Base-by-base conservation (phyloP, 345 rosid genomes). In the Camelina neglecta region DNA sequence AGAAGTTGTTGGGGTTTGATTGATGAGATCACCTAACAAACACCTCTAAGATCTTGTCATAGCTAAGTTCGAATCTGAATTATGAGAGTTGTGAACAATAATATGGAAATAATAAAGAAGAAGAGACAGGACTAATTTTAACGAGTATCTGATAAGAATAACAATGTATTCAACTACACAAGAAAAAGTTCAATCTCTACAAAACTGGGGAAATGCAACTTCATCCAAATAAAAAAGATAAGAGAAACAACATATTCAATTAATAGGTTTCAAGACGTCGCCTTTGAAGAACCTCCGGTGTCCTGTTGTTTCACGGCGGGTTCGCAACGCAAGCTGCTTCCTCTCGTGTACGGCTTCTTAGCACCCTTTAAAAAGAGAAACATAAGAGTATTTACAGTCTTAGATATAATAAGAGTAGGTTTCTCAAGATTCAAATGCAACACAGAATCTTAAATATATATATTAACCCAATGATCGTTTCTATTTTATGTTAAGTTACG, bases 291-390 rank as follows among this genome's bases (percentile, higher is more conserved):
- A 54, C 57, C 73, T 60, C 70, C 81, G 0, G 65, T 61, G 57
- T 65, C 67, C 2, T 57, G 12, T 65, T 57, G 12, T 65, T 71
- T 71, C 68, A 77, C 81, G n/a, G 54, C 11, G 11, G 80, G 6
- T 67, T 94, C 95, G 1, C 51, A 88, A 45, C 92, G 95, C 70
- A 89, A 81, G 81, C 98, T 94, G 84, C 86, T 86, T 73, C 83
- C 96, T 84, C 96, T 84, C 2, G 68, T 81, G 81, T 88, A 90
- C 12, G 84, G 85, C 67, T 85, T 73, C 80, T 94, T 89, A 60
- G 95, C 97, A 79, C 93, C 97, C 97, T 94, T 85, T 84, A 0
- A 65, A 55, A n/a, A 3, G 23, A 62, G 1, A 45, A n/a, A 57
- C 31, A 57, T 1, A 57, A 41, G 48, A 16, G 11, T 49, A 59